Conservation (phyloP, 371 early-diverging fungal genomes). For the Mortierella sp. region DNA sequence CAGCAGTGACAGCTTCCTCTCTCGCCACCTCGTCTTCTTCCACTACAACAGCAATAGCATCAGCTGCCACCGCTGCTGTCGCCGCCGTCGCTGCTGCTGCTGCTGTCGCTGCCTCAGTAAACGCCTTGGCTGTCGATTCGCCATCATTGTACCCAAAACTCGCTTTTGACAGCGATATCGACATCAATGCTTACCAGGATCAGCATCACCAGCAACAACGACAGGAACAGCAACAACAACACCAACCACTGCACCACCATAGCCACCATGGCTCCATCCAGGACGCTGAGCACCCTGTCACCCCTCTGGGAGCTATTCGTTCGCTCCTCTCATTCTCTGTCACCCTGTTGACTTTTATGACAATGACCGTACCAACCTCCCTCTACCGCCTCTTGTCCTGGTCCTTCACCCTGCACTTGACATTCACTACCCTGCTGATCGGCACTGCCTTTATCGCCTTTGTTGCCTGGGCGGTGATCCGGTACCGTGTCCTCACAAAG, state of each 20-base stretch:
- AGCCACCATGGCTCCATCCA: background rate
- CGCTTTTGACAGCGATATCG: background rate
- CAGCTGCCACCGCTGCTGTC: slow-evolving; percentile 16
- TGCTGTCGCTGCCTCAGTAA: slow-evolving; percentile 22
- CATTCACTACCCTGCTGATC: slow-evolving; percentile 70
- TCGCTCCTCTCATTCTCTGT: slow-evolving; percentile 63
- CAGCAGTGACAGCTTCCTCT: slow-evolving; percentile 1
- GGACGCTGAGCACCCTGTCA: slow-evolving; percentile 10
- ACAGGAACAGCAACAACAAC: slow-evolving; percentile 8
- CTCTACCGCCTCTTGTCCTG: slow-evolving; percentile 74
- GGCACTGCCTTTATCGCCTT: slow-evolving; percentile 59
- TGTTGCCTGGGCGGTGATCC: slow-evolving; percentile 69
- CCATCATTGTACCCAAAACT: background rate
- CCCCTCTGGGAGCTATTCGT: slow-evolving; percentile 21
- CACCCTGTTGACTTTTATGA: slow-evolving; percentile 65
- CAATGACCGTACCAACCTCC: slow-evolving; percentile 69
- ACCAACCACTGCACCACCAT: background rate
- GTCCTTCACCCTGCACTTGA: slow-evolving; percentile 78
- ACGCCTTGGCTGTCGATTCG: background rate
- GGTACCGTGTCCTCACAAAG: slow-evolving; percentile 81
- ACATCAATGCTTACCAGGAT: background rate
- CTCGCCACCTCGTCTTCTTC: background rate
- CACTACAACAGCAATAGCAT: background rate
- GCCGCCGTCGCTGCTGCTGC: slow-evolving; percentile 15
- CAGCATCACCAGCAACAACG: background rate